Evolutionary conservation across 2,329 filamentous ascomycete genomes (phyloP), one percentile per base, ranked within the genome.

Genomic region (Venturia asperata): DNA sequence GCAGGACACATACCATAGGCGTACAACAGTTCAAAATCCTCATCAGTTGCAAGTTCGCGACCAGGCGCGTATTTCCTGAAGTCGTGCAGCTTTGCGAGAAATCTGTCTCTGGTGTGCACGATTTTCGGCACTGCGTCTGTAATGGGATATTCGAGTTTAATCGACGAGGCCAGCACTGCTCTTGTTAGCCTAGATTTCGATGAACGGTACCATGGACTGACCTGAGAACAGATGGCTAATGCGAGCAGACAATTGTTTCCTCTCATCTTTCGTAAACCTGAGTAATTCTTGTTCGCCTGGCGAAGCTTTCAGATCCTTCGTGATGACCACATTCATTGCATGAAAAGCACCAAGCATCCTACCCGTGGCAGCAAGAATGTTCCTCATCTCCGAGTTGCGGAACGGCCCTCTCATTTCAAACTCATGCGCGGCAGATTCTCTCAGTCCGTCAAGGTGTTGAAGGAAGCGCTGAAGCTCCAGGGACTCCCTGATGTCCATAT

Each of bases 121-220:
- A 95, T 89, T 67, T 87, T 92, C 0, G 94, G 94, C 52, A 97
- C 81, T 15, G 90, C 90, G 72, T 97, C 92, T 43, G 89, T 93
- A 66, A 99, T 81, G 0, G 94, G 92, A 71, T 96, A 97, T 76
- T 96, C 92, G 10, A 97, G 83, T 81, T 96, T 96, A 78, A 97
- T 86, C 17, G 90, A 96, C 52, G 90, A 94, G 1, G 94, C 94
- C 68, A 99, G 84, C 6, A 97, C 94, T 74, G 62, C 19, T 17
- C 45, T 3, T 49, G 47, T 72, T 61, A 74, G 71, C 63, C 45
- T 27, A 9, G 30, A 30, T 5, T 30, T 43, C 13, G 9, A 34
- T 37, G 58, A 63, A 42, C 19, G 52, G 21, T 42, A 34, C n/a
- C n/a, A 10, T 34, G 15, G 41, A 39, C 80, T 69, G 73, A 82